A percentile compares a stretch with the other conserved stretches of the same genome.
Conservation (phyloP, 805 yeast species). For the Grigorovia humatica region DNA sequence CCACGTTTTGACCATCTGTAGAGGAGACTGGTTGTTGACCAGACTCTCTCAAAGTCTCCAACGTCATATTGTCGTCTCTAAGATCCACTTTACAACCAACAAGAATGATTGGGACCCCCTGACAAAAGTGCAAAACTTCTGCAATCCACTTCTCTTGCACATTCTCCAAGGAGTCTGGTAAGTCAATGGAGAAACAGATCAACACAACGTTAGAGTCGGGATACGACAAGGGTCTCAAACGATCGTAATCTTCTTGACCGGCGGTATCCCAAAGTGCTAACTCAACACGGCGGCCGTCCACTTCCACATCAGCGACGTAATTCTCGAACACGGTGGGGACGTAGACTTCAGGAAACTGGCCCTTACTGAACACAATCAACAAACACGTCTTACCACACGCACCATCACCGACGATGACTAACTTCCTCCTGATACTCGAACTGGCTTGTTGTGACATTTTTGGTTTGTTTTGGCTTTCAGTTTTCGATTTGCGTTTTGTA, state of each 20-base stretch:
- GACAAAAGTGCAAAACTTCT: constrained; percentile 88
- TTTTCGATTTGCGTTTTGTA: background rate
- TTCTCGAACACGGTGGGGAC: constrained; percentile 95
- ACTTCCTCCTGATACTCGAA: constrained; percentile 49
- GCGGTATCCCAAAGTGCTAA: constrained; percentile 96
- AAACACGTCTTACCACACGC: constrained; percentile 94
- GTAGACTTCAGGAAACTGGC: constrained; percentile 85
- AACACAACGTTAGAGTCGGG: constrained; percentile 87
- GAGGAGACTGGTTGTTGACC: constrained; percentile 26
- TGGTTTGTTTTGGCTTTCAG: background rate
- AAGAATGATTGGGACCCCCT: constrained; percentile 81
- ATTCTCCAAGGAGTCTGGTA: constrained; percentile 85
- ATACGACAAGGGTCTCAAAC: constrained; percentile 80
- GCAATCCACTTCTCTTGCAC: constrained; percentile 94
- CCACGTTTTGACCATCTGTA: constrained; percentile 53
- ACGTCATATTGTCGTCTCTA: constrained; percentile 69
- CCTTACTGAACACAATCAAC: constrained; percentile 75
- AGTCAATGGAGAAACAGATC: constrained; percentile 81
- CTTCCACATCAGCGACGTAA: constrained; percentile 92
- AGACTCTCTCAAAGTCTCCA: constrained; percentile 49
- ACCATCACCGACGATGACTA: constrained; percentile 94
- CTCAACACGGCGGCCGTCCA: constrained; percentile 83
- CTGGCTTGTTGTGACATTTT: constrained; percentile 26
- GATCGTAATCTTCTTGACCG: constrained; percentile 95
- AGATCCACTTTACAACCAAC: constrained; percentile 89